Conservation (phyloP, 192 early-diverging fungal species). For the Coemansia sp. region DNA sequence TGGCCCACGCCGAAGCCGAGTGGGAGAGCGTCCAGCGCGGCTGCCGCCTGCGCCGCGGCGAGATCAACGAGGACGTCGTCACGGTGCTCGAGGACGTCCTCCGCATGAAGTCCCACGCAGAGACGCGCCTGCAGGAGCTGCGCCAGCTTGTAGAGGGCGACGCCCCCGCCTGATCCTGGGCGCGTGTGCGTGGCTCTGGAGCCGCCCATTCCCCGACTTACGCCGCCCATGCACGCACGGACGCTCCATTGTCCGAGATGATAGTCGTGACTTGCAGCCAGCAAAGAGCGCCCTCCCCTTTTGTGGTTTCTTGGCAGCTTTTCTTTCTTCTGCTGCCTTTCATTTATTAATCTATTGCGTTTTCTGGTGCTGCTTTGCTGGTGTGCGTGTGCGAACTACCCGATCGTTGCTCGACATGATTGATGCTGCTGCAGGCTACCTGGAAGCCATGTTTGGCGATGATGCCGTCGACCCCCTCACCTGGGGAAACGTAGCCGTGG, state of each 20-base stretch:
- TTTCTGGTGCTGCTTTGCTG: too few species aligned
- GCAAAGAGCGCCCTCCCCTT: too few species aligned
- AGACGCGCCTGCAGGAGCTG: conserved; percentile 33
- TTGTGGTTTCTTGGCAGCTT: conserved; percentile 1
- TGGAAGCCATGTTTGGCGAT: background rate
- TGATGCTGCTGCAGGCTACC: background rate
- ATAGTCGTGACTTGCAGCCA: too few species aligned
- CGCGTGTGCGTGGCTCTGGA: too few species aligned
- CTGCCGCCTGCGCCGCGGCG: conserved; percentile 33
- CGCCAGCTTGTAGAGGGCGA: conserved; percentile 25
- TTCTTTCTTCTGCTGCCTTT: background rate
- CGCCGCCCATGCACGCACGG: too few species aligned
- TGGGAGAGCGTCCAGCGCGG: conserved; percentile 49
- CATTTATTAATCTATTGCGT: too few species aligned
- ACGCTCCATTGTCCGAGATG: too few species aligned
- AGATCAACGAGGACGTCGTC: conserved; percentile 43
- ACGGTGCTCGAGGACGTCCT: conserved; percentile 32
- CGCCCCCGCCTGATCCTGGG: background rate
- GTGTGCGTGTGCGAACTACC: too few species aligned
- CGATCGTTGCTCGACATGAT: too few species aligned
- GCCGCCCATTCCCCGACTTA: too few species aligned
- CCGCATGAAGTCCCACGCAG: conserved; percentile 34
- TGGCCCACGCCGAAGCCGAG: conserved; percentile 41
- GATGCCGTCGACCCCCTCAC: conserved; percentile 12
- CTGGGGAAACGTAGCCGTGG: conserved; percentile 40